Percentiles rank a stretch among this genome's conserved stretches.
phyloP scores from a whole-genome alignment of 345 rosid species.

The Syzygium oleosum region DNA sequence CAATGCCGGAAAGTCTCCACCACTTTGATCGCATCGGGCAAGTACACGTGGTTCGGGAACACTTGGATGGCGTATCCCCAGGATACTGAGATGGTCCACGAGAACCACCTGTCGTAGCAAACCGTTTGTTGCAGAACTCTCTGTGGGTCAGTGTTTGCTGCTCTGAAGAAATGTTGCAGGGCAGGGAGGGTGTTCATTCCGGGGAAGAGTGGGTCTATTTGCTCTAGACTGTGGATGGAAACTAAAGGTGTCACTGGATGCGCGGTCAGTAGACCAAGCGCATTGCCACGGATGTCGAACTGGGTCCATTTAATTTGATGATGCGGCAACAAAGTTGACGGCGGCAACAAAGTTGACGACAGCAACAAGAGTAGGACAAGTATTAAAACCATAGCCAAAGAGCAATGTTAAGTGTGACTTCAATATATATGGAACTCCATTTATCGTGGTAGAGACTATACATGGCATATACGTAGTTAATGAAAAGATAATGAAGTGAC shows the following conservation, averaged over 20 bases:
- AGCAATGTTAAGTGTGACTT: neutral
- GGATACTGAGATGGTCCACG: conserved; percentile 76
- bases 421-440: neutral
- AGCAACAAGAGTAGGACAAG: neutral
- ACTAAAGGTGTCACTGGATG: conserved; percentile 72
- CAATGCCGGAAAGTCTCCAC: conserved; percentile 62
- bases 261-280: conserved; percentile 61
- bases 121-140: conserved; percentile 64
- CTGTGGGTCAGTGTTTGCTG: conserved; percentile 48
- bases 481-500: neutral
- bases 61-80: conserved; percentile 89
- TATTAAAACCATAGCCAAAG: neutral
- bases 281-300: conserved; percentile 68
- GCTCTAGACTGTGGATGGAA: conserved; percentile 67
- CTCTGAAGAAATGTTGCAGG: conserved; percentile 39
- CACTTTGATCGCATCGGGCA: conserved; percentile 37
- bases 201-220: conserved; percentile 64
- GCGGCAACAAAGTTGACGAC: neutral
- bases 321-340: neutral
- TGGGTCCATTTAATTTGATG: conserved; percentile 4
- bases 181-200: conserved; percentile 44
- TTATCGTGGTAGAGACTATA: neutral
- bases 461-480: neutral
- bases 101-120: conserved; percentile 75
- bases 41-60: conserved; percentile 19